These are phyloP conservation scores for Alloteropsis angusta DNA, from an alignment of 202 grass and related monocot species.

Conservation along the genomic window DNA sequence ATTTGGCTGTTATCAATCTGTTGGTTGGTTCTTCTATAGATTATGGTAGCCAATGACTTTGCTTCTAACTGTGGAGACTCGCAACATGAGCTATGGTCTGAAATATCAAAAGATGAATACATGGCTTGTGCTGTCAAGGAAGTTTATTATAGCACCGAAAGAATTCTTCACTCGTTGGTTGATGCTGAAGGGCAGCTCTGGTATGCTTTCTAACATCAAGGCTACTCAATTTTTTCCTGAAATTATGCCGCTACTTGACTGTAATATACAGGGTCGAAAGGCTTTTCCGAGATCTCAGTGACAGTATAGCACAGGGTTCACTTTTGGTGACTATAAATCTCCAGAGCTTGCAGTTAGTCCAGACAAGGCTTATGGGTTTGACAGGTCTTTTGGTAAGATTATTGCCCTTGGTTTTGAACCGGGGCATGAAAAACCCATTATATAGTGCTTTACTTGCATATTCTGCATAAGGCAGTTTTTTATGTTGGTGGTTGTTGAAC, in stretches of 20 bases:
- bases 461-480: neutral
- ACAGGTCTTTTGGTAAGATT: slow-evolving; percentile 81
- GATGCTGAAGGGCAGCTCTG: slow-evolving; percentile 86
- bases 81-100: slow-evolving; percentile 56
- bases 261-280: slow-evolving; percentile 67
- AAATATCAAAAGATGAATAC: slow-evolving; percentile 89
- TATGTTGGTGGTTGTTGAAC: neutral
- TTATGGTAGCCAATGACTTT: slow-evolving; percentile 87
- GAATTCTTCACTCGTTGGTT: slow-evolving; percentile 70
- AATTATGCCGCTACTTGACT: neutral
- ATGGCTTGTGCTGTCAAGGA: slow-evolving; percentile 98
- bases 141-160: slow-evolving; percentile 76
- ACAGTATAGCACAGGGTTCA: slow-evolving; percentile 52
- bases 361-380: slow-evolving; percentile 71
- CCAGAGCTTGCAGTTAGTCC: slow-evolving; percentile 68
- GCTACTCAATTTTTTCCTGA: slow-evolving; percentile 3
- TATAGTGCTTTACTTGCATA: neutral
- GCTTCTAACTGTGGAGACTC: slow-evolving; percentile 72
- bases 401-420: neutral
- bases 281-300: slow-evolving; percentile 62
- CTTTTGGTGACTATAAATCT: slow-evolving; percentile 79
- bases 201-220: slow-evolving; percentile 33
- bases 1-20: slow-evolving; percentile 16
- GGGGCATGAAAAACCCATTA: neutral
- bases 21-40: slow-evolving; percentile 46